A percentile compares a stretch with the other conserved stretches of the same genome.
Evolutionary conservation across 352 stramenopile genomes (phyloP).

Genomic region (Pythium scleroteichum): DNA sequence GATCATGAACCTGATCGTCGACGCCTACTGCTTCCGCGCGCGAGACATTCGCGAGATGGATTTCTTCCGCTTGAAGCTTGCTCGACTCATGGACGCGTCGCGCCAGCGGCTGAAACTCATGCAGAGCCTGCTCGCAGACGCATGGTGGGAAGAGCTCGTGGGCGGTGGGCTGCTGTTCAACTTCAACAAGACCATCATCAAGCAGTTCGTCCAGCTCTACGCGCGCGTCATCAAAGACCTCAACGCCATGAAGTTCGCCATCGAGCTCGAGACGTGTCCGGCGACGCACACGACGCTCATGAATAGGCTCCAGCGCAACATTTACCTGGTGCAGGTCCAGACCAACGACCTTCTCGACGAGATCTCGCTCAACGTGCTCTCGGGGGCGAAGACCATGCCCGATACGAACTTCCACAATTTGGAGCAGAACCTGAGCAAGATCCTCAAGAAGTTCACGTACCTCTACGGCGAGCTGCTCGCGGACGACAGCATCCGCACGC

Average conservation of each 20-base stretch:
- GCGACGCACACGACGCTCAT: constrained; percentile 62
- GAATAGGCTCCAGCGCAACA: constrained; percentile 58
- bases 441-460: constrained; percentile 60
- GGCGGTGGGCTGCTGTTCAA: constrained; percentile 47
- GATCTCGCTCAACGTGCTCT: constrained; percentile 44
- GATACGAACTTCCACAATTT: constrained; percentile 51
- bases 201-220: constrained; percentile 73
- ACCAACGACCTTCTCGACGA: constrained; percentile 70
- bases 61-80: constrained; percentile 61
- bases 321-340: constrained; percentile 70
- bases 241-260: constrained; percentile 73
- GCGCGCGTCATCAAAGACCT: constrained; percentile 55
- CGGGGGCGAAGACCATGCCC: constrained; percentile 33
- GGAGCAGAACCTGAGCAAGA: constrained; percentile 46
- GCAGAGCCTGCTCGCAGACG: constrained; percentile 54
- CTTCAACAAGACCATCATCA: constrained; percentile 74
- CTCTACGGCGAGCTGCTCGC: constrained; percentile 53
- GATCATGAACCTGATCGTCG: constrained; percentile 78
- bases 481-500: constrained; percentile 37
- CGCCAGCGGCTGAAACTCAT: constrained; percentile 44
- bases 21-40: constrained; percentile 77
- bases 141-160: constrained; percentile 79
- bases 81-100: constrained; percentile 40
- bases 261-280: constrained; percentile 63
- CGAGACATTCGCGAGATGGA: constrained; percentile 78